These are phyloP conservation scores for Barbarea vulgaris DNA, from an alignment of 345 rosid species.

Conservation along the genomic window DNA sequence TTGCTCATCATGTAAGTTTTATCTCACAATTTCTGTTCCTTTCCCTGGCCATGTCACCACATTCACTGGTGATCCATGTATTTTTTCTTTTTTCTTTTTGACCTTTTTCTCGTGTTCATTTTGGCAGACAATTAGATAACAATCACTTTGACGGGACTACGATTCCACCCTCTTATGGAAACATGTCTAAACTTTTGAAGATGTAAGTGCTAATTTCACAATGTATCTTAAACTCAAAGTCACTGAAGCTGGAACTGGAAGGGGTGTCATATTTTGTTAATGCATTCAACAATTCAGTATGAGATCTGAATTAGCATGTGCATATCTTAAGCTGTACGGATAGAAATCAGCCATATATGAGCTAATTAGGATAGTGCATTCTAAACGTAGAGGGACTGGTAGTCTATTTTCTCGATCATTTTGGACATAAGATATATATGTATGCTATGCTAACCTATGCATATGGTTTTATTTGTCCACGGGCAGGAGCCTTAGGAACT, in stretches of 20 bases:
- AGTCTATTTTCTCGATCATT: neutral
- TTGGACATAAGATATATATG: neutral
- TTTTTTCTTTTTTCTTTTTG: neutral
- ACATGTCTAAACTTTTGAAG: conserved; percentile 78
- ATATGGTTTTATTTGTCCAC: conserved; percentile 6
- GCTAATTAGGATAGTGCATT: conserved; percentile 1
- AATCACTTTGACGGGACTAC: conserved; percentile 76
- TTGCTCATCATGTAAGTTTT: conserved; percentile 81
- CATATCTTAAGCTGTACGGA: neutral
- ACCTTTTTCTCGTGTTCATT: conserved; percentile 22
- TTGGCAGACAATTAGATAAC: conserved; percentile 88
- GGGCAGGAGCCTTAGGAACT: conserved; percentile 89
- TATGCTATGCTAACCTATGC: conserved; percentile 13
- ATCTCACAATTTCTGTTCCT: conserved; percentile 16
- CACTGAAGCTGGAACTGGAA: conserved; percentile 21
- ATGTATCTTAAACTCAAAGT: conserved; percentile 6
- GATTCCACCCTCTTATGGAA: conserved; percentile 73
- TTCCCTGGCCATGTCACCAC: neutral
- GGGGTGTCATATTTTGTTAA: conserved; percentile 2
- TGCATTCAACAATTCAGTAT: neutral
- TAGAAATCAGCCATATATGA: conserved; percentile 1
- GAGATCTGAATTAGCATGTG: neutral
- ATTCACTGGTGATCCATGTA: neutral
- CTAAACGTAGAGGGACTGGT: neutral
- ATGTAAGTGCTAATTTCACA: conserved; percentile 60